phyloP scores from a whole-genome alignment of 2,329 filamentous ascomycete species.

The Fusarium abutilonis region DNA sequence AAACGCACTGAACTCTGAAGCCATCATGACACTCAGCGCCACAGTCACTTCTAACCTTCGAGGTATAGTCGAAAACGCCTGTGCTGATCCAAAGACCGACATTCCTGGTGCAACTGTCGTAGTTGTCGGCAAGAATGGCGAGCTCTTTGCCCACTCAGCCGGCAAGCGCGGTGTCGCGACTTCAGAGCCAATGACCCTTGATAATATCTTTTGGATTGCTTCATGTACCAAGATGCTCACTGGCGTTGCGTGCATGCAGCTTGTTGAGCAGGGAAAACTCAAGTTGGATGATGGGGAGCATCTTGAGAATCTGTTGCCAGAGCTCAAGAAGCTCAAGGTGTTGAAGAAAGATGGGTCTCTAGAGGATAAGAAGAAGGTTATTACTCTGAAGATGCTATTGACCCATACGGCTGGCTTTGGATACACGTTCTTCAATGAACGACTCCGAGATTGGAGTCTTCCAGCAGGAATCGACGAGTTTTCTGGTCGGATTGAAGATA shows the following conservation, averaged over 20 bases:
- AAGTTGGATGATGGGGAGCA: conserved; percentile 59
- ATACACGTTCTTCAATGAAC: conserved; percentile 64
- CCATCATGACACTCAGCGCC: conserved; percentile 34
- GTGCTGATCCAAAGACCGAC: conserved; percentile 49
- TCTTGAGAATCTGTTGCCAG: conserved; percentile 59
- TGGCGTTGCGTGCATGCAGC: conserved; percentile 65
- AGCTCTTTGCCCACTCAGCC: conserved; percentile 59
- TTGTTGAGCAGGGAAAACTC: conserved; percentile 62
- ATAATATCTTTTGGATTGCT: conserved; percentile 69
- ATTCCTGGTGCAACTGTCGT: conserved; percentile 59
- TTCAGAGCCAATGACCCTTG: conserved; percentile 64
- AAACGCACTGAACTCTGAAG: background rate
- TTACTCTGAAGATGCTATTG: conserved; percentile 68
- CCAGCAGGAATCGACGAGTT: conserved; percentile 68
- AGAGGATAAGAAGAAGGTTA: conserved; percentile 58
- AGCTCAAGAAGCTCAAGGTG: conserved; percentile 60
- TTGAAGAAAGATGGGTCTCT: conserved; percentile 51
- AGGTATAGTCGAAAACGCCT: conserved; percentile 51
- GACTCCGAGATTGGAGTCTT: conserved; percentile 57
- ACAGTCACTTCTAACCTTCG: conserved; percentile 28
- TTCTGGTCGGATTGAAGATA: conserved; percentile 61
- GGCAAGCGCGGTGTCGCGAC: conserved; percentile 57
- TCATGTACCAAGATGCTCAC: conserved; percentile 67
- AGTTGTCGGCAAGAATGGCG: conserved; percentile 59
- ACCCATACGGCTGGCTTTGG: conserved; percentile 66